Evolutionary conservation across 176 grass and related monocot genomes (phyloP), one percentile per base, ranked within the genome.

Genomic region (Bolboschoenus planiculmis): DNA sequence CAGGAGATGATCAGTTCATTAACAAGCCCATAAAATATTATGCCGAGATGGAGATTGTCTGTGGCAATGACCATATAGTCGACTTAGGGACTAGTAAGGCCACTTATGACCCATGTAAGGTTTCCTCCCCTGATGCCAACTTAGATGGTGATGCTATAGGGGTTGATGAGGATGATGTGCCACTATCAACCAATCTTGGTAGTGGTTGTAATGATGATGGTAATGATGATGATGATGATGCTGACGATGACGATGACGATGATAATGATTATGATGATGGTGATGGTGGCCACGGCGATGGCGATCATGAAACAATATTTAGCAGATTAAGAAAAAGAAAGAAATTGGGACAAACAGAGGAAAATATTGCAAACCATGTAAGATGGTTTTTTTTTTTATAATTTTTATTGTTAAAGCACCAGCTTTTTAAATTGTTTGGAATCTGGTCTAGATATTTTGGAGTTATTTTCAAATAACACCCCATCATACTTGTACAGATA

Each of bases 11-110:
- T 42, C 43, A 78, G 29, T 78, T 78, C 29, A 78, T 78, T 27
- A 78, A 78, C 72, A 78, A 50, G 72, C 72, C 72, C 13, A 78
- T 78, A 78, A 78, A 53, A 78, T 27, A 48, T 42, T 78, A 78
- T 48, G 3, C 4, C 0, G 72, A 78, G 27, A 30, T 78, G 72
- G 72, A 78, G 39, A 78, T 78, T 27, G 72, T 78, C 5, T 78
- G 42, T 53, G 72, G 72, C 40, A 48, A 47, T 47, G 72, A 78
- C 24, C 21, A 78, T 48, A 21, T 29, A 78, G 21, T 48, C 3
- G 72, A 78, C 27, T 24, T 48, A 48, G 47, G 20, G 40, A 24
- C 15, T 51, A 53, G 4, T 30, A 53, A 78, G 7, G 47, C 13
- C 13, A 50, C 26, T 26, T 42, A 51, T 26, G 42, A 27, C 42